phyloP scores from a whole-genome alignment of 1,139 yeast species.

The Candida albicans region DNA sequence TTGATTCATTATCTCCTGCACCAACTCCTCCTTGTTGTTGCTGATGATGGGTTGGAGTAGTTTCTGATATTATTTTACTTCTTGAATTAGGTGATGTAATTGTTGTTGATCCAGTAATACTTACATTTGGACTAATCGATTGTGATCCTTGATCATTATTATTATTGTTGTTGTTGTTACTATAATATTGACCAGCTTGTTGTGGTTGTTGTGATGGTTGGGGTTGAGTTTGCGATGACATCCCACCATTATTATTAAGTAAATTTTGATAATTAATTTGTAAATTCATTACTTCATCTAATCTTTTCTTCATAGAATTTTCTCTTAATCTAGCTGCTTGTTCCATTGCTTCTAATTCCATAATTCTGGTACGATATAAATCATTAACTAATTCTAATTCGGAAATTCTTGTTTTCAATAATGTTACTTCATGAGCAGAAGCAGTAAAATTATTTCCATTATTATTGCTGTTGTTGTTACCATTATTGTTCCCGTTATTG shows the following conservation, averaged over 20 bases:
- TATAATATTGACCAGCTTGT: slow-evolving; percentile 1
- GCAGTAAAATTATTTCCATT: slow-evolving; percentile 13
- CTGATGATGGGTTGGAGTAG: background rate
- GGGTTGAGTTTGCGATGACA: slow-evolving; percentile 3
- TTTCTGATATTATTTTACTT: background rate
- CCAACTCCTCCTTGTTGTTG: background rate
- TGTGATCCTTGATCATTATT: slow-evolving; percentile 1
- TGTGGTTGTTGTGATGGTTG: slow-evolving; percentile 6
- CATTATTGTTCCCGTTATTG: slow-evolving; percentile 16
- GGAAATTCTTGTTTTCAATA: slow-evolving; percentile 72
- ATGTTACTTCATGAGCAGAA: slow-evolving; percentile 44
- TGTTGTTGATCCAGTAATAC: background rate
- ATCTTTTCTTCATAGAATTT: slow-evolving; percentile 45
- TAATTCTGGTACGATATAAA: slow-evolving; percentile 74
- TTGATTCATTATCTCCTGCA: slow-evolving; percentile 3
- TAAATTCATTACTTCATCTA: slow-evolving; percentile 43
- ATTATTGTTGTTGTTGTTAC: background rate
- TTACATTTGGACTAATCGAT: background rate
- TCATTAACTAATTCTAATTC: slow-evolving; percentile 91
- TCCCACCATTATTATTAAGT: background rate
- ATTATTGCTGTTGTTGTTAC: slow-evolving; percentile 16
- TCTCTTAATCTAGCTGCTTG: slow-evolving; percentile 57
- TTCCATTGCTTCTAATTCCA: slow-evolving; percentile 77
- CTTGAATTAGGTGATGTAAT: background rate
- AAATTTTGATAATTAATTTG: slow-evolving; percentile 12